A percentile compares a stretch with the other conserved stretches of the same genome.
These are phyloP conservation scores for Kokia cookei DNA, from an alignment of 441 rosid species.

Conservation along the genomic window DNA sequence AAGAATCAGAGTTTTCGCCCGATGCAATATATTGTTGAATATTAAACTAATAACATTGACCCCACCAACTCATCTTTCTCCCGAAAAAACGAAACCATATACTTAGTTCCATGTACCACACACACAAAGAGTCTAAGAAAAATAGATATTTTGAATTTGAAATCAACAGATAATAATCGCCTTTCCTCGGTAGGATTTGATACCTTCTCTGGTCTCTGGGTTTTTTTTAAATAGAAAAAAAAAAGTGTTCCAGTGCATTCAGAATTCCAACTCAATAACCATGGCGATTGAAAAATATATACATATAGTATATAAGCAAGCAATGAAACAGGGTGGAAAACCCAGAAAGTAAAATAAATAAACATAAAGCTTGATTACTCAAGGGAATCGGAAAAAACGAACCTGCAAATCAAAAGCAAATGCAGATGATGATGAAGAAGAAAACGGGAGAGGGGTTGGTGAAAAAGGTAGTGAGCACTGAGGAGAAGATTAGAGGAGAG, in stretches of 20 bases:
- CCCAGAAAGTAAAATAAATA: background rate
- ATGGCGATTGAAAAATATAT: background rate
- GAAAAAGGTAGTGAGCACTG: background rate
- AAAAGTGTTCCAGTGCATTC: background rate
- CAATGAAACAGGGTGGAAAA: background rate
- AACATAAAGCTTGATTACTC: background rate
- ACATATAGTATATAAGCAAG: background rate
- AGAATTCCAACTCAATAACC: background rate
- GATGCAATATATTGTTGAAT: too few relatives aligned
- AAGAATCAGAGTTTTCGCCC: too few relatives aligned
- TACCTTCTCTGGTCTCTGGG: background rate
- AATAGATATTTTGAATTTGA: too few relatives aligned
- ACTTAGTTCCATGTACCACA: too few relatives aligned
- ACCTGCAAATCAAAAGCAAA: background rate
- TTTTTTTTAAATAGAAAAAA: background rate
- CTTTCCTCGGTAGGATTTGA: background rate
- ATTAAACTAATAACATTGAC: too few relatives aligned
- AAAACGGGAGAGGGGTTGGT: slow-evolving; percentile 1
- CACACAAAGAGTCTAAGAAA: too few relatives aligned
- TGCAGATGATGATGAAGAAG: background rate
- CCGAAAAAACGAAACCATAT: too few relatives aligned
- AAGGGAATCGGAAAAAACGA: background rate
- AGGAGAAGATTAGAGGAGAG: background rate
- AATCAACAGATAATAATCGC: background rate
- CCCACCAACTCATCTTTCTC: too few relatives aligned